These are phyloP conservation scores for Aspergillus bertholletiae DNA, from an alignment of 495 filamentous ascomycete genomes.

Conservation along the genomic window DNA sequence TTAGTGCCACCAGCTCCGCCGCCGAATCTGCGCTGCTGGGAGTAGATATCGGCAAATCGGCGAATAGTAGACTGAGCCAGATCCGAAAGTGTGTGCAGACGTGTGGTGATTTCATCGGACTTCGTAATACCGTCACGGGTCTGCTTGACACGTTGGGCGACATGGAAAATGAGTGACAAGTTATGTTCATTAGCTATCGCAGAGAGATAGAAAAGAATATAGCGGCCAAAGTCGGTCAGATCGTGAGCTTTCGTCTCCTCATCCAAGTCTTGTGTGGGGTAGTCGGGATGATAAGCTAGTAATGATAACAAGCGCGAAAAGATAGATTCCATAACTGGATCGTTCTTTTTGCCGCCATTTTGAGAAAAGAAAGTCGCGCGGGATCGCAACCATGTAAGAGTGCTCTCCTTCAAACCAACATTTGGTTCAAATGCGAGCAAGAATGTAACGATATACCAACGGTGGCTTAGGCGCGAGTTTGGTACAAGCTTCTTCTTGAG, in stretches of 20 bases:
- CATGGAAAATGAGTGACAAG: slow-evolving; percentile 82
- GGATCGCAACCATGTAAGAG: slow-evolving; percentile 84
- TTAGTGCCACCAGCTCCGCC: slow-evolving; percentile 66
- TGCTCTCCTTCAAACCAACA: slow-evolving; percentile 60
- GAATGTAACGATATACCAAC: slow-evolving; percentile 88
- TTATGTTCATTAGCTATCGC: slow-evolving; percentile 83
- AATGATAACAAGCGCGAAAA: slow-evolving; percentile 83
- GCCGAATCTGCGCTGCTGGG: slow-evolving; percentile 46
- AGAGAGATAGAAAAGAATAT: slow-evolving; percentile 84
- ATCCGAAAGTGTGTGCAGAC: slow-evolving; percentile 83
- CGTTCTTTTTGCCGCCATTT: slow-evolving; percentile 36
- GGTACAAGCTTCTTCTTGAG: slow-evolving; percentile 79
- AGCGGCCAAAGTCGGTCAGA: slow-evolving; percentile 74
- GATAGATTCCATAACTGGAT: slow-evolving; percentile 72
- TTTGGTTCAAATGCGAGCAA: slow-evolving; percentile 87
- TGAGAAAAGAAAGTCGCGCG: slow-evolving; percentile 52
- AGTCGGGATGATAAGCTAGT: slow-evolving; percentile 94
- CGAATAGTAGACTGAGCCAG: slow-evolving; percentile 79
- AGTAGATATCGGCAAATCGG: slow-evolving; percentile 65
- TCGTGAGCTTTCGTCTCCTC: slow-evolving; percentile 58
- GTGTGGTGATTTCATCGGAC: slow-evolving; percentile 47
- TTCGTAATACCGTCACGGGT: slow-evolving; percentile 71
- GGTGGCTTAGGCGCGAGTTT: slow-evolving; percentile 35
- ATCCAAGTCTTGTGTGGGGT: slow-evolving; percentile 46
- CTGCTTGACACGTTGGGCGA: slow-evolving; percentile 90